phyloP scores from a whole-genome alignment of 192 early-diverging fungal species.

The Dispira simplex region DNA sequence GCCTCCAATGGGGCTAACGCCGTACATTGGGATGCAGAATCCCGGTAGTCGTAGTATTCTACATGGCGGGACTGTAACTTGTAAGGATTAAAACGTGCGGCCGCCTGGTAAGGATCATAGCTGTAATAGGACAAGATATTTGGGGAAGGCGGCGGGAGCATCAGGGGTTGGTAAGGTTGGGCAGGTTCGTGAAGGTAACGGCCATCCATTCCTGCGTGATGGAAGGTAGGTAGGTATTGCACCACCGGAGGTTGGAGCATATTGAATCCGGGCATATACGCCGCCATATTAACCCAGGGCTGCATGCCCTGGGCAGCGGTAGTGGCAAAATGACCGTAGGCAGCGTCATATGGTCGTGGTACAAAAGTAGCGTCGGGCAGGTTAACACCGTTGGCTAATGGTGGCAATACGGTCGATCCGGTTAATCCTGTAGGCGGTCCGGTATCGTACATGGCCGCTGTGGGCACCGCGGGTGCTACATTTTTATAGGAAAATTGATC shows the following conservation, averaged over 20 bases:
- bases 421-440: background rate
- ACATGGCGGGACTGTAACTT: slow-evolving; percentile 25
- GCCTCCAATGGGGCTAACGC: too few relatives aligned
- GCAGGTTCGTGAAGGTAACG: background rate
- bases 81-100: slow-evolving; percentile 19
- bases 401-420: background rate
- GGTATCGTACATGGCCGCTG: background rate
- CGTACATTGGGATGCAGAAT: too few relatives aligned
- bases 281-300: too few relatives aligned
- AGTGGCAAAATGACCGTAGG: slow-evolving; percentile 10
- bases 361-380: background rate
- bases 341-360: background rate
- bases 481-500: background rate
- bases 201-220: background rate
- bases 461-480: background rate
- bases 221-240: slow-evolving; percentile 7
- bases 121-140: slow-evolving; percentile 32
- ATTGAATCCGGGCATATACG: too few relatives aligned
- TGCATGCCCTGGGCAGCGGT: slow-evolving; percentile 1
- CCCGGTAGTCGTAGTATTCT: slow-evolving; percentile 13
- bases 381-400: background rate
- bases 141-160: slow-evolving; percentile 33
- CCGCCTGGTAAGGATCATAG: slow-evolving; percentile 21
- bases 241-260: background rate
- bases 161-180: slow-evolving; percentile 19